Base-by-base conservation (phyloP, 169 alveolate genomes). In the Amoebophrya sp. region DNA sequence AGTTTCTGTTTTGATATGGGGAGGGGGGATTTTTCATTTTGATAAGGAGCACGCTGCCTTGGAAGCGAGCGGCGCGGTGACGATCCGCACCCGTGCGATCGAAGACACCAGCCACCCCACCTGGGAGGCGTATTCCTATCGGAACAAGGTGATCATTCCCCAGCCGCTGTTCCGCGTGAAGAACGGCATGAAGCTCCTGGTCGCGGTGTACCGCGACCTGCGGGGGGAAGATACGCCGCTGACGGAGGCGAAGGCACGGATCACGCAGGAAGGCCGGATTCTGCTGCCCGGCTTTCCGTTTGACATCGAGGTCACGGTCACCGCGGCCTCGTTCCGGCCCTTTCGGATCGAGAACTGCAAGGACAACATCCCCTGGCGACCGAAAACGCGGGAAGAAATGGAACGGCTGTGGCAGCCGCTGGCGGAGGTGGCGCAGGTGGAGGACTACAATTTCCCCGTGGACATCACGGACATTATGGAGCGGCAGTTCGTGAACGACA, bases 401-500 rank as follows among this genome's bases (percentile, higher is more conserved):
- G 83, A 66, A 25, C 29, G 35, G 10, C 18, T 66, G 83, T 66
- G 83, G 83, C 32, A 66, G 29, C 83, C 83, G 12, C 83, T 66
- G 32, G 83, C 83, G 35, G 83, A 66, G 35, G 83, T 66, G 83
- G 32, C 1, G 32, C 1, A 7, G 10, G 32, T 18, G 35, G 83
- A 66, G 83, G 83, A n/a, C 83, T 66, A 66, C 83, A 25, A 66
- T 25, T 18, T 66, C 10, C 83, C 29, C 32, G 35, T 66, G 35
- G 83, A 66, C 35, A 66, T 66, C 83, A 66, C 83, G 32, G 83
- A 66, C 35, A n/a, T 66, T 18, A 66, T 66, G 83, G 83, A 66
- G 83, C 83, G 83, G 83, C 83, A 66, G 18, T 66, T 66, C 83
- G 32, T 66, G 83, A 66, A 66, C 83, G 83, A 66, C 83, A 66